Evolutionary conservation across 495 filamentous ascomycete species (phyloP).

Genomic region (Penicillium diatomitis): DNA sequence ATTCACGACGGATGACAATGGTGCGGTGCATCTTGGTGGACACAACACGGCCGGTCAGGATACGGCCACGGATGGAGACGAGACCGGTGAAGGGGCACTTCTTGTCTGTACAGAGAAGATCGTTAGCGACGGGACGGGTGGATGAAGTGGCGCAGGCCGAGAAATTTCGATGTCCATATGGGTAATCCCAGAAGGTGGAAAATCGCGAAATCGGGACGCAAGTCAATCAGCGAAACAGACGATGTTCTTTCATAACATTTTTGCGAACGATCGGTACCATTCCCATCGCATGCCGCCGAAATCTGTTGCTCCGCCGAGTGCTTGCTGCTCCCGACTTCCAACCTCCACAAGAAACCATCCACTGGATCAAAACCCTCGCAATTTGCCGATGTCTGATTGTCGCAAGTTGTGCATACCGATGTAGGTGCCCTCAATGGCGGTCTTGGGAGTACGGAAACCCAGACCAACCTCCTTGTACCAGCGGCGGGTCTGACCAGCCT

Average conservation of each 20-base stretch:
- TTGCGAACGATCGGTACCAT: background rate
- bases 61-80: conserved; percentile 98
- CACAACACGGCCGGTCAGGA: conserved; percentile 96
- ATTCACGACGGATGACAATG: conserved; percentile 98
- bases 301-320: background rate
- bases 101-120: conserved; percentile 65
- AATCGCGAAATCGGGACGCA: background rate
- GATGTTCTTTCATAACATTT: background rate
- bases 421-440: conserved; percentile 94
- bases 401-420: conserved; percentile 71
- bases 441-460: conserved; percentile 96
- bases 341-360: conserved; percentile 15
- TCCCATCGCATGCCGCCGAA: background rate
- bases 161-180: no score
- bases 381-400: conserved; percentile 13
- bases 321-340: conserved; percentile 14
- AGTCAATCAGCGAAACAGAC: background rate
- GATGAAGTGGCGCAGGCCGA: no score
- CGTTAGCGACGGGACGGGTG: conserved; percentile 18
- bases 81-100: conserved; percentile 99
- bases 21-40: conserved; percentile 99
- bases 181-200: conserved; percentile 2
- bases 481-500: conserved; percentile 81
- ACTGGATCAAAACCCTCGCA: conserved; percentile 11
- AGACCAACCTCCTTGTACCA: conserved; percentile 99